Percentiles rank a stretch among this genome's conserved stretches.
Conservation (phyloP, 371 early-diverging fungal genomes). For the Mucor velutinosus region DNA sequence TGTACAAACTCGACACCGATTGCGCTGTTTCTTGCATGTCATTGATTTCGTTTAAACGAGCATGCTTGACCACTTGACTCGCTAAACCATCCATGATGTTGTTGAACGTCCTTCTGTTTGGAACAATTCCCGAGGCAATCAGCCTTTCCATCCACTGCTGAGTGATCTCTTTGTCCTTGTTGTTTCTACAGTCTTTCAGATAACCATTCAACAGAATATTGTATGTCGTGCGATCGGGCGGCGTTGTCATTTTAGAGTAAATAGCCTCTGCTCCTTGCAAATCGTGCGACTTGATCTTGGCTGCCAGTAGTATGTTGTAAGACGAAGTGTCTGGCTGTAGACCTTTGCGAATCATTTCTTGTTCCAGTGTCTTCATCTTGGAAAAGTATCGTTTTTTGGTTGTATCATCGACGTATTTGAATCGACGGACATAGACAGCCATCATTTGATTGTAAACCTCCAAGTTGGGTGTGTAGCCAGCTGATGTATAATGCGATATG, state of each 20-base stretch:
- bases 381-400: constrained; percentile 24
- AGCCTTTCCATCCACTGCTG: constrained; percentile 33
- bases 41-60: constrained; percentile 7
- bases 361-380: constrained; percentile 25
- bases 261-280: constrained; percentile 22
- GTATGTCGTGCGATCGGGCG: constrained; percentile 29
- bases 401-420: constrained; percentile 20
- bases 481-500: constrained; percentile 19
- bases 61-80: constrained; percentile 19
- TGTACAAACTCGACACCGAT: constrained; percentile 20
- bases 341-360: constrained; percentile 22
- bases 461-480: constrained; percentile 8
- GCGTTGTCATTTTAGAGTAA: constrained; percentile 11
- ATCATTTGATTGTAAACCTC: constrained; percentile 34
- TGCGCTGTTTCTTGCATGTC: constrained; percentile 16
- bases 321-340: constrained; percentile 24
- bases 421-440: constrained; percentile 32
- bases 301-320: constrained; percentile 35
- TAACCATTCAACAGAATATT: constrained; percentile 29
- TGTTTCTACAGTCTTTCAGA: constrained; percentile 14
- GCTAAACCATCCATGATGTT: constrained; percentile 26
- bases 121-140: constrained; percentile 24
- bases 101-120: constrained; percentile 27
- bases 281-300: constrained; percentile 19
- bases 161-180: constrained; percentile 14